phyloP scores from a whole-genome alignment of 108 stramenopile species.

The Pseudonitzschia multiseries region DNA sequence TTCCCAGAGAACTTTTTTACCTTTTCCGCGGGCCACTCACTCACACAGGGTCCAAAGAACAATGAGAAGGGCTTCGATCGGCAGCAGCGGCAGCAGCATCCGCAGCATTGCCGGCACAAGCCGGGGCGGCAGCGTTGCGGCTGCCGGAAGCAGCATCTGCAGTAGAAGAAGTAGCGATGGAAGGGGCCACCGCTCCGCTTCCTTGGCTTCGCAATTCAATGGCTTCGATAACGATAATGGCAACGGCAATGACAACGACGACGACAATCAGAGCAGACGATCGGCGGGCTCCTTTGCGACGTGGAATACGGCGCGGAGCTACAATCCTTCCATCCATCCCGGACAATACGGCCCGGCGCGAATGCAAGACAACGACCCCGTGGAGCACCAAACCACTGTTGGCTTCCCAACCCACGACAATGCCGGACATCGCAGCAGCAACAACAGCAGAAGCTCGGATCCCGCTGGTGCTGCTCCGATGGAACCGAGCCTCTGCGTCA shows the following conservation, averaged over 20 bases:
- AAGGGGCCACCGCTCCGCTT: background rate
- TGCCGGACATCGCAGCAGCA: too few relatives aligned
- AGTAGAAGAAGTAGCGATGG: background rate
- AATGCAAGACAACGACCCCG: background rate
- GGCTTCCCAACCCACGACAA: too few relatives aligned
- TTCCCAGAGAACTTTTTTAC: background rate
- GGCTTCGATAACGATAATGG: too few relatives aligned
- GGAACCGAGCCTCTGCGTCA: conserved; percentile 55
- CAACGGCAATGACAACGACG: background rate
- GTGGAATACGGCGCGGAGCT: background rate
- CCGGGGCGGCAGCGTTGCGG: too few relatives aligned
- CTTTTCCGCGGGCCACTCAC: background rate
- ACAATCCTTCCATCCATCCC: background rate
- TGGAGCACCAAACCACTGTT: background rate
- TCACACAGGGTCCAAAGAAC: background rate
- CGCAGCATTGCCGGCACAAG: background rate
- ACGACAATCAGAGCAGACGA: background rate
- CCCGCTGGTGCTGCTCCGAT: conserved; percentile 17
- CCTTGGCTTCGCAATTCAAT: background rate
- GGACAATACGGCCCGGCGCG: background rate
- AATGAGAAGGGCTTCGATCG: conserved; percentile 16
- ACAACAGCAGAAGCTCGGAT: too few relatives aligned
- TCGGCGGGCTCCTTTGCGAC: background rate
- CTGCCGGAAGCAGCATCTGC: background rate
- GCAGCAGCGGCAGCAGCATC: background rate